Base-by-base conservation (phyloP, 306 rosid species). In the Prunus mongolica region DNA sequence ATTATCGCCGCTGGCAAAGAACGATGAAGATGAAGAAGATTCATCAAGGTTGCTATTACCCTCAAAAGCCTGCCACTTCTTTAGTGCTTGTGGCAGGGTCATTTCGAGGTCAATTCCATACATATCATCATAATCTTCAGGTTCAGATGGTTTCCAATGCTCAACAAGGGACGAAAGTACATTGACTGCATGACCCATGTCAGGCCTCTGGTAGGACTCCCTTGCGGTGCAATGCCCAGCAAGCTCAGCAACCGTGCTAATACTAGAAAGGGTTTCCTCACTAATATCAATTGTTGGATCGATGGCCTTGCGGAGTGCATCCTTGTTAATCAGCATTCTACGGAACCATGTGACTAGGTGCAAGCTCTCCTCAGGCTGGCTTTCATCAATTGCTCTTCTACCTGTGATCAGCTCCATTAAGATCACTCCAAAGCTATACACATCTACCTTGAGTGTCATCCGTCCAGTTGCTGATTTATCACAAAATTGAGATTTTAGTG, bases 361-460 rank as follows among this genome's bases (percentile, higher is more conserved):
- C 65, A 92, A 19, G 66, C 89, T 79, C 68, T 95, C 98, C 80
- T 92, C 98, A 6, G 96, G 84, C 72, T 81, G 89, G 64, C 79
- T 86, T 0, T 90, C 88, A 54, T 95, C 98, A 6, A 95, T 85
- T 57, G 97, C 97, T 76, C 69, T 90, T 64, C 97, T 80, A 55
- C 98, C 97, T 0, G 93, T 86, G 69, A 95, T 79, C 64, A 95
- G 71, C 84, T 95, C 98, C 98, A 95, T 90, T 3, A 95, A 84
- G 71, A 95, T 89, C 78, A 95, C 98, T n/a, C 98, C 98, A 5
- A 90, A 95, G 83, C 97, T 95, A 73, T 89, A 92, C 5, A 92
- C 89, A 72, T 92, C 97, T 27, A 85, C 96, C 86, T 95, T 95
- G 38, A 89, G 85, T 4, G 97, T 90, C 46, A 95, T 88, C 63